Percentiles rank a stretch among this genome's conserved stretches.
These are phyloP conservation scores for Lactarius vividus DNA, from an alignment of 768 basidiomycete genomes.

Conservation along the genomic window DNA sequence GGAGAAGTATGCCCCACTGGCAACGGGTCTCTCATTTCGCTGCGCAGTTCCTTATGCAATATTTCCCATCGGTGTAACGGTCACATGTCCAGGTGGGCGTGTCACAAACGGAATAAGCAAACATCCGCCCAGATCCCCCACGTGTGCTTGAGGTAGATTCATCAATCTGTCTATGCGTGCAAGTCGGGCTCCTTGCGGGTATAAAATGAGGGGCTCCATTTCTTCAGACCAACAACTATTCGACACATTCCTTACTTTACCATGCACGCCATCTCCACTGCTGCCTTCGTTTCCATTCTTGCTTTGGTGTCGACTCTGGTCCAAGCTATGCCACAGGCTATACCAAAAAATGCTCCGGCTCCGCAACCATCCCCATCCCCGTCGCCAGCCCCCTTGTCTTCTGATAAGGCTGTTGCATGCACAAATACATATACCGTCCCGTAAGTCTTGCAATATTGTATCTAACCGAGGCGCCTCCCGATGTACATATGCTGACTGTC, in stretches of 20 bases:
- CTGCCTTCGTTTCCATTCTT: constrained; percentile 4
- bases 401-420: not conserved
- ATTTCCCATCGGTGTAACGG: too few species aligned
- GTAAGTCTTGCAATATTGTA: not conserved
- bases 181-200: not conserved
- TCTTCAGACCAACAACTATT: not conserved
- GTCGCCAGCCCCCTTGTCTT: too few species aligned
- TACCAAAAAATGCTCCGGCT: too few species aligned
- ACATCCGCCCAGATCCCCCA: too few species aligned
- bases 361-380: not conserved
- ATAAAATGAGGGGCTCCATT: not conserved
- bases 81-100: too few species aligned
- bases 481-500: not conserved
- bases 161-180: too few species aligned
- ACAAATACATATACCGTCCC: not conserved
- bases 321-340: too few species aligned
- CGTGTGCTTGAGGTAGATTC: too few species aligned
- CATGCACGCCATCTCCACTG: constrained; percentile 12
- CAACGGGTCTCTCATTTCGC: not conserved
- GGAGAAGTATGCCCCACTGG: not conserved
- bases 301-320: constrained; percentile 1
- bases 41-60: not conserved
- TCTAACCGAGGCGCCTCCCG: not conserved
- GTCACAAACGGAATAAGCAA: too few species aligned
- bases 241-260: not conserved